Evolutionary conservation across 495 filamentous ascomycete genomes (phyloP).

Genomic region (Margaritispora aquatica): DNA sequence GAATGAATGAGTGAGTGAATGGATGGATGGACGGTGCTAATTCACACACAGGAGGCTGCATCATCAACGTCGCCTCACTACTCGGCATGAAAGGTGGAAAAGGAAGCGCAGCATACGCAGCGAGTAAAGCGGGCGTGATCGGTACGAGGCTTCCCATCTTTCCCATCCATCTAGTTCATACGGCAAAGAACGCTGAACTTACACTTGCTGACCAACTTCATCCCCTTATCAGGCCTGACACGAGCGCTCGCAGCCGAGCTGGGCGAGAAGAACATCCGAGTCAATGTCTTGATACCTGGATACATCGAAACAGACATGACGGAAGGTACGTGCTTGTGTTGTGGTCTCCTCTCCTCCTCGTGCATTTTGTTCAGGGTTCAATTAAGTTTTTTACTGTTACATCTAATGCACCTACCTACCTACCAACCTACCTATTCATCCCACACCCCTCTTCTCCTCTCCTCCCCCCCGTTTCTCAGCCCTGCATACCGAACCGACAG

Average conservation of each 20-base stretch:
- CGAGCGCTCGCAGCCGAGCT: constrained; percentile 62
- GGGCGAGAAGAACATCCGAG: constrained; percentile 50
- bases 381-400: too few relatives aligned
- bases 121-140: constrained; percentile 72
- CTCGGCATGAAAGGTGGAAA: constrained; percentile 55
- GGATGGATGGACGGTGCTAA: too few relatives aligned
- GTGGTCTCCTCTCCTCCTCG: background rate
- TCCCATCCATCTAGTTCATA: background rate
- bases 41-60: constrained; percentile 39
- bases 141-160: constrained; percentile 33
- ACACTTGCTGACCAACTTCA: too few relatives aligned
- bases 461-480: constrained; percentile 12
- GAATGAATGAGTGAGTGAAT: too few relatives aligned
- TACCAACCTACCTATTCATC: too few relatives aligned
- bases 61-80: constrained; percentile 76
- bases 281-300: constrained; percentile 78
- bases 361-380: too few relatives aligned
- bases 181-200: too few relatives aligned
- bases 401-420: too few relatives aligned
- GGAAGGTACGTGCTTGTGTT: constrained; percentile 40
- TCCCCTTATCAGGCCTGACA: constrained; percentile 64
- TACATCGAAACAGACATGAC: constrained; percentile 80
- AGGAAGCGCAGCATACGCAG: constrained; percentile 68
- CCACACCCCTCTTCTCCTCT: background rate
- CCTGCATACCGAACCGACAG: background rate